Conservation (phyloP, 176 grass and related monocot species). For the Coix lacrymajobi region DNA sequence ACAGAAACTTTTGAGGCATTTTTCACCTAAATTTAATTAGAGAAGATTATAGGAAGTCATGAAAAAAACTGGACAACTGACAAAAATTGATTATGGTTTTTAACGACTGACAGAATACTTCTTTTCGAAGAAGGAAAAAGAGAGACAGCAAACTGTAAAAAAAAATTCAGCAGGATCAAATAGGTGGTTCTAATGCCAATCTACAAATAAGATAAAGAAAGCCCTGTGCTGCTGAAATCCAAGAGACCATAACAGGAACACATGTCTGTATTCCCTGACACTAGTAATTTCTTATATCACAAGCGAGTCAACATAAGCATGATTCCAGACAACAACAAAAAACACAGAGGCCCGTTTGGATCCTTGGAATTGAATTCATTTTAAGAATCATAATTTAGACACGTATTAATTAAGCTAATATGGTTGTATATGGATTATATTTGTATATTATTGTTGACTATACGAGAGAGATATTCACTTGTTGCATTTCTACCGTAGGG, state of each 20-base stretch:
- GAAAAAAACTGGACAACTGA: not conserved
- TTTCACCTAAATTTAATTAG: not conserved
- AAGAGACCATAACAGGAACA: not conserved
- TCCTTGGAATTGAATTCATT: too few species aligned
- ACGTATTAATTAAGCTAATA: too few species aligned
- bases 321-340: not conserved
- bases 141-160: not conserved
- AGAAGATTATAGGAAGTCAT: not conserved
- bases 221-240: not conserved
- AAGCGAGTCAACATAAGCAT: constrained; percentile 3
- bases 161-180: not conserved
- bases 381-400: too few species aligned
- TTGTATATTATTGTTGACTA: too few species aligned
- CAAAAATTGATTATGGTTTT: not conserved
- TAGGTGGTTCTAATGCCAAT: not conserved
- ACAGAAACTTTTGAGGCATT: not conserved
- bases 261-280: not conserved
- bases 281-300: not conserved
- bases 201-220: not conserved
- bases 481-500: too few species aligned
- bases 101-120: not conserved
- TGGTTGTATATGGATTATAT: too few species aligned
- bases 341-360: too few species aligned
- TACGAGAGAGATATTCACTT: too few species aligned
- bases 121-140: not conserved